phyloP scores from a whole-genome alignment of 495 filamentous ascomycete species.

The Neurospora tetrasperma region DNA sequence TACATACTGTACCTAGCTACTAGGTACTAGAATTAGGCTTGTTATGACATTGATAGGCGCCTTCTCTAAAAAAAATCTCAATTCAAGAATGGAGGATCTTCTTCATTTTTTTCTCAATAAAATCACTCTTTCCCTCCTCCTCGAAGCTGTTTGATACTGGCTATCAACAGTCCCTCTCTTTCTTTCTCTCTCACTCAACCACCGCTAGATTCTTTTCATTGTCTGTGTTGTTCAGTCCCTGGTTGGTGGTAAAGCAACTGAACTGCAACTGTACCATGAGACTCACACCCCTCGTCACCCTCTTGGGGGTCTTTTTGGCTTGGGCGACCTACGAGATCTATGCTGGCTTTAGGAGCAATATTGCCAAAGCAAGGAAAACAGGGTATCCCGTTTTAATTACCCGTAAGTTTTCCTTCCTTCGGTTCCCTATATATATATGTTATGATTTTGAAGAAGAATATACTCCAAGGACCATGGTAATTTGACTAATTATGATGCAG shows the following conservation, averaged over 20 bases:
- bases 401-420: too few species aligned
- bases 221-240: not conserved
- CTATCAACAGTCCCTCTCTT: not conserved
- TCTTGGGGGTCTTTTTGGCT: conserved; percentile 5
- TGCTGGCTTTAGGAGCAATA: conserved; percentile 27
- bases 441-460: too few species aligned
- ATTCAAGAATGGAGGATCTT: not conserved
- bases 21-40: not conserved
- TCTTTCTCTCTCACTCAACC: not conserved
- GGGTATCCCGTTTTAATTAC: conserved; percentile 33
- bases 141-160: not conserved
- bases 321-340: conserved; percentile 13
- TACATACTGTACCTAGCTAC: not conserved
- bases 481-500: conserved; percentile 11
- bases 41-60: not conserved
- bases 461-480: too few species aligned
- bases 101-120: not conserved
- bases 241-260: not conserved
- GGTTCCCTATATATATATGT: too few species aligned
- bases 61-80: not conserved
- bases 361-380: conserved; percentile 33
- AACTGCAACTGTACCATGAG: not conserved
- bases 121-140: not conserved
- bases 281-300: conserved; percentile 1
- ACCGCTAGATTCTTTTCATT: not conserved